These are phyloP conservation scores for Oryza meyeriana DNA, from an alignment of 176 grass and related monocot genomes.

Conservation along the genomic window DNA sequence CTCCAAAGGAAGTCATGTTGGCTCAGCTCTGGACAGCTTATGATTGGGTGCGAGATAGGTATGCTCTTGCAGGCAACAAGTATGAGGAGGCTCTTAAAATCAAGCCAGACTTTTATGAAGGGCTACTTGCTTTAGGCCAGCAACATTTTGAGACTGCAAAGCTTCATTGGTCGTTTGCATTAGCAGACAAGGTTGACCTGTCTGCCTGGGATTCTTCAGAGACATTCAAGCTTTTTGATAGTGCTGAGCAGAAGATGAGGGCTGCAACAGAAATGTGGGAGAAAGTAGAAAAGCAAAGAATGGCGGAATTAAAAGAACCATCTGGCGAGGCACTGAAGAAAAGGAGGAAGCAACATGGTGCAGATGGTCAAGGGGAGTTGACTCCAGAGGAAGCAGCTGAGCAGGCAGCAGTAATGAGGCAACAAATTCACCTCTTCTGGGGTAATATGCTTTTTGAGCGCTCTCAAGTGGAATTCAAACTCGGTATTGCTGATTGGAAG, in stretches of 20 bases:
- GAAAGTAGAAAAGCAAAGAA: slow-evolving; percentile 88
- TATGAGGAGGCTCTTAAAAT: slow-evolving; percentile 84
- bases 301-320: slow-evolving; percentile 64
- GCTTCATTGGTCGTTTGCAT: slow-evolving; percentile 91
- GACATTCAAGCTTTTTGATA: slow-evolving; percentile 81
- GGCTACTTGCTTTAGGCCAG: slow-evolving; percentile 94
- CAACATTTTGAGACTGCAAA: slow-evolving; percentile 97
- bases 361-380: slow-evolving; percentile 65
- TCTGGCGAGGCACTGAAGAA: slow-evolving; percentile 65
- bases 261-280: slow-evolving; percentile 98
- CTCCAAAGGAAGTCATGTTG: slow-evolving; percentile 65
- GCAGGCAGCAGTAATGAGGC: slow-evolving; percentile 84
- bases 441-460: slow-evolving; percentile 99
- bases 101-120: slow-evolving; percentile 97
- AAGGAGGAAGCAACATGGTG: slow-evolving; percentile 53
- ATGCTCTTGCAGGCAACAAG: slow-evolving; percentile 70
- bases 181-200: slow-evolving; percentile 85
- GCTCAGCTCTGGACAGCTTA: slow-evolving; percentile 78
- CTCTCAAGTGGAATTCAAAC: slow-evolving; percentile 96
- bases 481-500: slow-evolving; percentile 70
- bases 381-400: slow-evolving; percentile 76
- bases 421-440: slow-evolving; percentile 98
- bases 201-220: slow-evolving; percentile 74
- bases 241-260: slow-evolving; percentile 87
- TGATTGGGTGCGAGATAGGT: slow-evolving; percentile 83